phyloP scores from a whole-genome alignment of 1,284 basidiomycete genomes.

The Hemileia vastatrix region DNA sequence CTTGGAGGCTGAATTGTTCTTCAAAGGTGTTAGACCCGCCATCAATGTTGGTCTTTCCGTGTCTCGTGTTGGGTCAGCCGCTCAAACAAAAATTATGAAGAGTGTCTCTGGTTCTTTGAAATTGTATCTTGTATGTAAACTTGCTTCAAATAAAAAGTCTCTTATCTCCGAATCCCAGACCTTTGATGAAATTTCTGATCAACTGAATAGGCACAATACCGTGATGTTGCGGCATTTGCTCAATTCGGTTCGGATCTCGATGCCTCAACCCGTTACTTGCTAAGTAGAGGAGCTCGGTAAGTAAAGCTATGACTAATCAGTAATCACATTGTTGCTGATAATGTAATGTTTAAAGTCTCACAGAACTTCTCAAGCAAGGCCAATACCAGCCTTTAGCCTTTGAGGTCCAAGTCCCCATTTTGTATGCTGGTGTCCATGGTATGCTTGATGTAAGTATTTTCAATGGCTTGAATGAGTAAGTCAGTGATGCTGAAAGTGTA shows the following conservation, averaged over 20 bases:
- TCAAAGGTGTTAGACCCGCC: conserved; percentile 97
- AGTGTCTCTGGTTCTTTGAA: conserved; percentile 99
- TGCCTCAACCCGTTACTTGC: conserved; percentile 93
- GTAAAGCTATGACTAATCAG: conserved; percentile 21
- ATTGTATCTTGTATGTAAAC: conserved; percentile 67
- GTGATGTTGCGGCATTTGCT: conserved; percentile 98
- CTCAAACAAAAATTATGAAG: conserved; percentile 99
- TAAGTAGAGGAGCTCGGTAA: conserved; percentile 63
- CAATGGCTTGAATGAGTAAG: conserved; percentile 22
- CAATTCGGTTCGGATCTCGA: conserved; percentile 99
- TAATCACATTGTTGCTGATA: too few species aligned
- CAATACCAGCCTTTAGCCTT: conserved; percentile 84
- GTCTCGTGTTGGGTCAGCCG: conserved; percentile 98
- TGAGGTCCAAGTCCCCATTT: conserved; percentile 95
- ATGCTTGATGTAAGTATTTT: conserved; percentile 46
- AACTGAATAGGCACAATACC: conserved; percentile 63
- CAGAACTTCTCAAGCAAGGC: conserved; percentile 97
- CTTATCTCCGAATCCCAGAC: neutral
- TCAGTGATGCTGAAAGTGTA: conserved; percentile 23
- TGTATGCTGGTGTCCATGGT: conserved; percentile 99
- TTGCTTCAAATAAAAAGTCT: neutral
- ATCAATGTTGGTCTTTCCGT: conserved; percentile 99
- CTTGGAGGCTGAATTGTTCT: conserved; percentile 94
- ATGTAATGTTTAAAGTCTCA: conserved; percentile 87
- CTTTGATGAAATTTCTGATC: neutral